Conservation (phyloP, 2,329 filamentous ascomycete genomes). For the Phyllosticta citrichinensis region DNA sequence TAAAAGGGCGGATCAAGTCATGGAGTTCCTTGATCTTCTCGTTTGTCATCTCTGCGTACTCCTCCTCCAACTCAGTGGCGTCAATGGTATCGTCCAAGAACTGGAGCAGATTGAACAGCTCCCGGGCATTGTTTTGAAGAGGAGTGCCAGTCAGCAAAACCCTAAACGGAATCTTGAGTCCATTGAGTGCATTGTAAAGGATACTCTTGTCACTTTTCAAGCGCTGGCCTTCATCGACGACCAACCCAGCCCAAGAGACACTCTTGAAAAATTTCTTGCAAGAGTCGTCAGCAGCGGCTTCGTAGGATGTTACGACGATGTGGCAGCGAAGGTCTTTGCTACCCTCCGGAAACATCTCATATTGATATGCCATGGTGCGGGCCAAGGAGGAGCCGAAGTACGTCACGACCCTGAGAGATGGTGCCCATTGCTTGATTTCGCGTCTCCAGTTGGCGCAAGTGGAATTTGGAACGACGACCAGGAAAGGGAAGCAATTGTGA, state of each 20-base stretch:
- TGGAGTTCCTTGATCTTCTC: conserved; percentile 77
- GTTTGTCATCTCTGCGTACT: conserved; percentile 69
- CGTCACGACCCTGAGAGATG: conserved; percentile 75
- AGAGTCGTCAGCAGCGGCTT: conserved; percentile 67
- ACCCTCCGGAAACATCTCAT: conserved; percentile 71
- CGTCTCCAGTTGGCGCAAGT: conserved; percentile 97
- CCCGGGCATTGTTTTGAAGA: conserved; percentile 87
- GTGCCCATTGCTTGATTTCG: conserved; percentile 90
- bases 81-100: conserved; percentile 70
- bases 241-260: conserved; percentile 75
- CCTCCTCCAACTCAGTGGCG: conserved; percentile 61
- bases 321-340: conserved; percentile 69
- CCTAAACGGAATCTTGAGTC: conserved; percentile 71
- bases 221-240: conserved; percentile 92
- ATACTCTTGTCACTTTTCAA: conserved; percentile 86
- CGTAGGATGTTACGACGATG: conserved; percentile 90
- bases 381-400: conserved; percentile 73
- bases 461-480: conserved; percentile 87
- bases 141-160: conserved; percentile 82
- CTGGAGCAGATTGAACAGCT: conserved; percentile 93
- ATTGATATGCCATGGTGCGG: conserved; percentile 64
- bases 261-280: conserved; percentile 55
- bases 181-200: conserved; percentile 64
- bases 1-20: conserved; percentile 65
- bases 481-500: conserved; percentile 75